phyloP scores from a whole-genome alignment of 108 stramenopile species.

The Mediolabrus comicus region DNA sequence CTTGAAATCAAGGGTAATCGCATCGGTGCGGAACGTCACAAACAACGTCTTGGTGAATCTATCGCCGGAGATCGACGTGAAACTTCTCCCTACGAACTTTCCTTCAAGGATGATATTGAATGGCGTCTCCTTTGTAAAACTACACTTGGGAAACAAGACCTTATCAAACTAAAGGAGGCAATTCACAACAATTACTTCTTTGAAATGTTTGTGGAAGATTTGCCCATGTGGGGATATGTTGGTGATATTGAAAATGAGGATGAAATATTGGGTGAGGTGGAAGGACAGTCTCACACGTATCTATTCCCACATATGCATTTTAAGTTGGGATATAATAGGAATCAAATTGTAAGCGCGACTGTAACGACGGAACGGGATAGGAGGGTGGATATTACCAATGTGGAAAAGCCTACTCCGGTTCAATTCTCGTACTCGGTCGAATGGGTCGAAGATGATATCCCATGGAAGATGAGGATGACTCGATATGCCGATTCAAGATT shows the following conservation, averaged over 20 bases:
- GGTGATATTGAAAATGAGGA: conserved; percentile 85
- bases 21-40: conserved; percentile 59
- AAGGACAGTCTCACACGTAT: conserved; percentile 64
- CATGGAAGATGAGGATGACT: conserved; percentile 86
- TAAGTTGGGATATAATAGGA: conserved; percentile 82
- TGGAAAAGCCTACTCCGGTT: conserved; percentile 61
- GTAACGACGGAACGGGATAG: conserved; percentile 85
- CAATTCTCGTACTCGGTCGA: conserved; percentile 93
- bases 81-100: conserved; percentile 87
- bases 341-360: conserved; percentile 89
- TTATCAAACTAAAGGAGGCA: conserved; percentile 77
- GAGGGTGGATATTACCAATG: conserved; percentile 91
- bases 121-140: conserved; percentile 91
- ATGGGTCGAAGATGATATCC: conserved; percentile 82
- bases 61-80: conserved; percentile 95
- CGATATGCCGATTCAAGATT: conserved; percentile 87
- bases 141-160: conserved; percentile 52
- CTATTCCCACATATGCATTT: conserved; percentile 95
- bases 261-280: conserved; percentile 71
- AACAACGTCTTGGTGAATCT: conserved; percentile 88
- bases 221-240: conserved; percentile 97
- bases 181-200: conserved; percentile 96
- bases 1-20: conserved; percentile 44
- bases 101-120: conserved; percentile 78
- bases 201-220: conserved; percentile 98